Percentiles rank a stretch among this genome's conserved stretches.
Conservation (phyloP, 2,329 filamentous ascomycete species). For the Hortaea sp. region DNA sequence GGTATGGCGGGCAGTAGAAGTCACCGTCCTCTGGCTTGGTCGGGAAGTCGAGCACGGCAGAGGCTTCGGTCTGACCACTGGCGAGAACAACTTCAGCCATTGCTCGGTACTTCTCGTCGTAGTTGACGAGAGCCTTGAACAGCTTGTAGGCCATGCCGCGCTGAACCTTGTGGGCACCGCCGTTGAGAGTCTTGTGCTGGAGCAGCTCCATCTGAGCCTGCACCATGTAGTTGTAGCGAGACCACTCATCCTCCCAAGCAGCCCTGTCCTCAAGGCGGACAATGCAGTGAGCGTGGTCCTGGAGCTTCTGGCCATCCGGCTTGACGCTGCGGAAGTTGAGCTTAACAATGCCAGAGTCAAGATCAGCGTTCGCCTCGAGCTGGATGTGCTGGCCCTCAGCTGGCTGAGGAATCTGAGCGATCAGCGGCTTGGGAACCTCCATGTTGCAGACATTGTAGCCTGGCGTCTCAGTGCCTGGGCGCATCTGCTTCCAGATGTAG, state of each 20-base stretch:
- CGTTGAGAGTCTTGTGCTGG: conserved; percentile 53
- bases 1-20: conserved; percentile 50
- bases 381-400: conserved; percentile 49
- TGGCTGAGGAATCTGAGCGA: conserved; percentile 43
- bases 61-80: conserved; percentile 46
- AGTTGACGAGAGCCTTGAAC: conserved; percentile 49
- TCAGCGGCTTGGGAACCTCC: conserved; percentile 61
- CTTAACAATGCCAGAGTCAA: conserved; percentile 44
- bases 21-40: conserved; percentile 44
- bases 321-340: conserved; percentile 49
- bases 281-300: conserved; percentile 52
- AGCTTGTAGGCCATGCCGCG: conserved; percentile 72
- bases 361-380: conserved; percentile 50
- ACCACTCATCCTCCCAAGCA: conserved; percentile 55
- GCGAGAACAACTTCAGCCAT: conserved; percentile 51
- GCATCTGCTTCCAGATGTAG: conserved; percentile 56
- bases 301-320: conserved; percentile 48
- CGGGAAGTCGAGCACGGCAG: conserved; percentile 44
- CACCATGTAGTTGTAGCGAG: conserved; percentile 52
- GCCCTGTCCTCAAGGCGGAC: conserved; percentile 52
- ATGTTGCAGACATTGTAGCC: conserved; percentile 57
- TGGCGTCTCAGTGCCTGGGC: conserved; percentile 45
- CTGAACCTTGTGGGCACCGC: conserved; percentile 61
- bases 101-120: conserved; percentile 46
- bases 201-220: conserved; percentile 53